Evolutionary conservation across 352 stramenopile genomes (phyloP).

Genomic region (Blastocystis sp.): DNA sequence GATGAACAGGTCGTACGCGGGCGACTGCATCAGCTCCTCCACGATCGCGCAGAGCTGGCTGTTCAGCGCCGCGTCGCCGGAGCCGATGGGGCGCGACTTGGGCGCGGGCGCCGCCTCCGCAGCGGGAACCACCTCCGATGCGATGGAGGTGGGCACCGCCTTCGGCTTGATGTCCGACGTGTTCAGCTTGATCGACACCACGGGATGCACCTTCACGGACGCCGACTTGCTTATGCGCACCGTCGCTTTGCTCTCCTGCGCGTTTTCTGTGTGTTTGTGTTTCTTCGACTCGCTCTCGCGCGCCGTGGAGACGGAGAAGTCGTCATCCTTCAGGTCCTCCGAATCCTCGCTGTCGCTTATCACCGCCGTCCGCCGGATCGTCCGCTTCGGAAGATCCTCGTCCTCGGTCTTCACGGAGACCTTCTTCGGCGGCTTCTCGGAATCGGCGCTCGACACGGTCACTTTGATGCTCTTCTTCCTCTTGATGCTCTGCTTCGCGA

Average conservation of each 20-base stretch:
- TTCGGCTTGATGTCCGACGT: constrained; percentile 4
- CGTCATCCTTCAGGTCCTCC: constrained; percentile 6
- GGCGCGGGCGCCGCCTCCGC: background rate
- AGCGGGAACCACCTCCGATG: background rate
- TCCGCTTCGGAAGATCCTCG: background rate
- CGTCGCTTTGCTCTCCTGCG: background rate
- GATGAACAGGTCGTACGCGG: constrained; percentile 37
- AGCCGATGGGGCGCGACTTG: background rate
- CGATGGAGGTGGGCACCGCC: background rate
- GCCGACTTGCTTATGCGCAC: background rate
- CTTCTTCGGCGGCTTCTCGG: background rate
- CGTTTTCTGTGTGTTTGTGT: background rate
- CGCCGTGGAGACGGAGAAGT: background rate
- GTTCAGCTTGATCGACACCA: background rate
- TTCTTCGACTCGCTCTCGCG: constrained; percentile 2
- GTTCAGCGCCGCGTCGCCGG: background rate
- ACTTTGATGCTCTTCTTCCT: constrained; percentile 11
- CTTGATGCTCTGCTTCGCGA: background rate
- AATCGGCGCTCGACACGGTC: background rate
- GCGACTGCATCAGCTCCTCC: background rate
- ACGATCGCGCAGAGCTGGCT: background rate
- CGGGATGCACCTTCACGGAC: background rate
- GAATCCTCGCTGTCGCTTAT: constrained; percentile 13
- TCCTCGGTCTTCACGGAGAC: background rate
- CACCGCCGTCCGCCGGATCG: background rate